Conservation (phyloP, 306 rosid species). For the Echinosophora koreensis region DNA sequence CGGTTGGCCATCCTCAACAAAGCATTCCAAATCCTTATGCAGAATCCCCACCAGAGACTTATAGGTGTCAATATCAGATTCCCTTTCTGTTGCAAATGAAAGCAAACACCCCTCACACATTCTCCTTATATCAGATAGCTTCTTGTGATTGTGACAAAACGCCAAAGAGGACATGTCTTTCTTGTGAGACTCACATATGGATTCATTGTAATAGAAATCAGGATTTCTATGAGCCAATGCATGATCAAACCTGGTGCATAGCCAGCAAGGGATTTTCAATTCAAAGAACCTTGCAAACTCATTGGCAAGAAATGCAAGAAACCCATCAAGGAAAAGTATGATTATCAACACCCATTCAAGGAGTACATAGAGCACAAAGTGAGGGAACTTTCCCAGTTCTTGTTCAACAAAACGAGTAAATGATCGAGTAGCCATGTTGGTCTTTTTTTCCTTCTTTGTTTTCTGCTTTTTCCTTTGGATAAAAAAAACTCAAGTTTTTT, state of each 20-base stretch:
- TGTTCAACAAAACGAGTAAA: constrained; percentile 57
- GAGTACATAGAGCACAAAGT: constrained; percentile 58
- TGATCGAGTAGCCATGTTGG: constrained; percentile 50
- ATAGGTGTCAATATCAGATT: constrained; percentile 62
- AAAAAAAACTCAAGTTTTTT: not conserved
- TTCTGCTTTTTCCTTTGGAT: not conserved
- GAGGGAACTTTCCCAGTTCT: constrained; percentile 65
- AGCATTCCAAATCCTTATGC: constrained; percentile 73
- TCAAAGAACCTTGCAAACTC: constrained; percentile 71
- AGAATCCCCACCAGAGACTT: constrained; percentile 74
- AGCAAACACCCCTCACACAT: constrained; percentile 79
- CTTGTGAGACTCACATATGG: constrained; percentile 68
- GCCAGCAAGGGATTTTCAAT: constrained; percentile 61
- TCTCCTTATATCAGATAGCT: constrained; percentile 60
- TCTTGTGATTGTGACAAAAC: constrained; percentile 70
- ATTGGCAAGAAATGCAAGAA: constrained; percentile 60
- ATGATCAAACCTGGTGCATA: constrained; percentile 72
- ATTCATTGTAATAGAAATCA: constrained; percentile 64
- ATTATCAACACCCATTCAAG: constrained; percentile 71
- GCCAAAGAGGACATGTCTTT: constrained; percentile 67
- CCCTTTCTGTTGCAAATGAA: constrained; percentile 70
- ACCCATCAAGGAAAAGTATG: constrained; percentile 63
- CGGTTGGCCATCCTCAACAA: constrained; percentile 61
- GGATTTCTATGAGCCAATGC: constrained; percentile 48
- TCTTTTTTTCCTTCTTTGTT: not conserved